Percentiles rank a stretch among this genome's conserved stretches.
Conservation (phyloP, 352 stramenopile genomes). For the Phytophthora nicotianae region DNA sequence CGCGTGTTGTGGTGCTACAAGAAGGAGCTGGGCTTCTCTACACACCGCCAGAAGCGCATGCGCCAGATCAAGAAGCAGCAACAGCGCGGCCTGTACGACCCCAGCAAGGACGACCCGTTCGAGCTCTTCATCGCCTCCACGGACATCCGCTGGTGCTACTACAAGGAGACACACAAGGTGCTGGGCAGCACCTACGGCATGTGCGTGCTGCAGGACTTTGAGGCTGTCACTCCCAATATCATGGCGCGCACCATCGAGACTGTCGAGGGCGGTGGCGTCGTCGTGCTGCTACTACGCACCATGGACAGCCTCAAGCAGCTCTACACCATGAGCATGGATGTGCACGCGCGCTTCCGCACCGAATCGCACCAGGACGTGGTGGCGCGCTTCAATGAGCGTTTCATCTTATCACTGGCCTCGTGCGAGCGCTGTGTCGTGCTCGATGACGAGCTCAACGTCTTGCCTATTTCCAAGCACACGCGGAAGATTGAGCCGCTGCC, state of each 20-base stretch:
- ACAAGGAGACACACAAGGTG: conserved; percentile 99
- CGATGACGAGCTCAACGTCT: conserved; percentile 99
- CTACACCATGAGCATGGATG: conserved; percentile 99
- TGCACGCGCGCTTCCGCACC: conserved; percentile 91
- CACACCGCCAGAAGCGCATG: conserved; percentile 95
- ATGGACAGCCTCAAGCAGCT: conserved; percentile 98
- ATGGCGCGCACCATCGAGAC: conserved; percentile 99
- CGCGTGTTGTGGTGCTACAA: conserved; percentile 99
- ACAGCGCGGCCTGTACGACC: conserved; percentile 92
- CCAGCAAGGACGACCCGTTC: conserved; percentile 95
- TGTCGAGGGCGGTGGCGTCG: conserved; percentile 96
- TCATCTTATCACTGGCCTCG: conserved; percentile 97
- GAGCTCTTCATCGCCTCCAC: conserved; percentile 99
- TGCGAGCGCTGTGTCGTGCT: conserved; percentile 97
- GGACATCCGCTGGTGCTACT: conserved; percentile 99
- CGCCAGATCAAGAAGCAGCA: conserved; percentile 96
- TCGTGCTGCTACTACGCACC: conserved; percentile 97
- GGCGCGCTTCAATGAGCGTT: conserved; percentile 99
- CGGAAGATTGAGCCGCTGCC: conserved; percentile 88
- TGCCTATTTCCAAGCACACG: conserved; percentile 95
- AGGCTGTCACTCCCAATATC: conserved; percentile 99
- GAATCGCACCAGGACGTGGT: conserved; percentile 95
- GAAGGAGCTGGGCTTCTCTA: conserved; percentile 99
- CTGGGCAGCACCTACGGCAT: conserved; percentile 98
- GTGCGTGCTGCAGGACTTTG: conserved; percentile 99